Percentiles rank a stretch among this genome's conserved stretches.
Evolutionary conservation across 148 eudicot species (phyloP).

Genomic region (Silene latifolia): DNA sequence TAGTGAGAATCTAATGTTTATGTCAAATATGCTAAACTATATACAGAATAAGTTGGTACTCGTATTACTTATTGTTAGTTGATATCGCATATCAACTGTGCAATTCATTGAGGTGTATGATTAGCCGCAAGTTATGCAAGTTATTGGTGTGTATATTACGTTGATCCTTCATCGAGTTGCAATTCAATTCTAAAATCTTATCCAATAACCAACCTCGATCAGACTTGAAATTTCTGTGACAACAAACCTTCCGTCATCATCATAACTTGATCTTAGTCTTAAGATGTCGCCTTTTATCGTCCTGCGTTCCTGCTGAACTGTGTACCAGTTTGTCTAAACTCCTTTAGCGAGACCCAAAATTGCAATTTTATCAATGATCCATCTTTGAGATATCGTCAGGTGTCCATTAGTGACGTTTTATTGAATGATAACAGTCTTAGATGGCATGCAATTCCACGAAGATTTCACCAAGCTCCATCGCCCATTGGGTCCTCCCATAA

Average conservation of each 20-base stretch:
- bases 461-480: conserved; percentile 32
- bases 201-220: conserved; percentile 37
- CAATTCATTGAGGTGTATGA: too few species aligned
- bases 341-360: conserved; percentile 40
- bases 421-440: conserved; percentile 11
- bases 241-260: conserved; percentile 26
- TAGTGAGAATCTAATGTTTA: too few species aligned
- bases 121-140: too few species aligned
- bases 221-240: conserved; percentile 42
- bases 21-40: too few species aligned
- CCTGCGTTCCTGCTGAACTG: conserved; percentile 5
- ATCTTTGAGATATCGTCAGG: conserved; percentile 33
- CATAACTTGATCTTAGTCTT: conserved; percentile 14
- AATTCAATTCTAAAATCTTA: conserved; percentile 37
- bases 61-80: too few species aligned
- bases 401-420: conserved; percentile 32
- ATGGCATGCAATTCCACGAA: conserved; percentile 10
- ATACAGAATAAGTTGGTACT: too few species aligned
- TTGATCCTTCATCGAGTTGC: conserved; percentile 11
- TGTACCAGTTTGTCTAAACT: conserved; percentile 11
- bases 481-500: conserved; percentile 30
- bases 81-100: too few species aligned
- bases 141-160: neutral
- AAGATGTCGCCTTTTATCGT: conserved; percentile 10
- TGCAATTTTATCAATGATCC: too few species aligned